Base-by-base conservation (phyloP, 163 green algal genomes). In the Trebouxiophyceae sp. region DNA sequence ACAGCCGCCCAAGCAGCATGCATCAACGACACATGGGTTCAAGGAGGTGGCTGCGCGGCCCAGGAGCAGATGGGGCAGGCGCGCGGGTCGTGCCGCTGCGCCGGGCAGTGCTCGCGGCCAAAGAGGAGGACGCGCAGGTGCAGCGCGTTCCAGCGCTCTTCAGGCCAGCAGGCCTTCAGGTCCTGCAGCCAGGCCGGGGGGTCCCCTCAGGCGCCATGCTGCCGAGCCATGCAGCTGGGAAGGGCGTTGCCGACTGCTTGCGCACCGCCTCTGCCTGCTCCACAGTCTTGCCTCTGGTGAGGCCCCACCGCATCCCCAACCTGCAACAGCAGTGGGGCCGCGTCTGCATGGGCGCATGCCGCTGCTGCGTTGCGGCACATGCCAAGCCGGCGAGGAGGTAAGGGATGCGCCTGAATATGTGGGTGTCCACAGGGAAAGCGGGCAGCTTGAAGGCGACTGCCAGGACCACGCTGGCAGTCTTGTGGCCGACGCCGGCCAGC, bases 371-470 rank as follows among this genome's bases (percentile, higher is more conserved):
- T 16, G 39, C 39, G 16, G 39, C 39, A 50, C 8, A 16, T 16
- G 16, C 16, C 39, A 50, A 16, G 8, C 8, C 8, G 16, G 16
- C 39, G 8, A 50, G 39, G 8, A 50, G 39, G 8, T n/a, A n/a
- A 8, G 16, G 39, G 39, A 50, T 50, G 47, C 47, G 26, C 47
- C 47, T 57, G 81, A 95, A 87, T 34, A 96, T 95, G 84, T 96
- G 89, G 6, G 89, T 95, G 77, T 96, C 89, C 23, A 96, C 89
- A 5, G 89, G 89, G 67, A 96, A 96, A 16, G 87, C 54, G 23
- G 65, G 39, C 0, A 50, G 12, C 39, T 50, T 12, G 39, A 64
- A 63, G 28, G 64, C 64, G 5, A 54, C 58, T 22, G 39, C 34
- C 58, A 72, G 66, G 4, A 71, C 54, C 0, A 80, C 63, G 28